Base-by-base conservation (phyloP, 257 asterid genomes). In the Anisodus acutangulus region DNA sequence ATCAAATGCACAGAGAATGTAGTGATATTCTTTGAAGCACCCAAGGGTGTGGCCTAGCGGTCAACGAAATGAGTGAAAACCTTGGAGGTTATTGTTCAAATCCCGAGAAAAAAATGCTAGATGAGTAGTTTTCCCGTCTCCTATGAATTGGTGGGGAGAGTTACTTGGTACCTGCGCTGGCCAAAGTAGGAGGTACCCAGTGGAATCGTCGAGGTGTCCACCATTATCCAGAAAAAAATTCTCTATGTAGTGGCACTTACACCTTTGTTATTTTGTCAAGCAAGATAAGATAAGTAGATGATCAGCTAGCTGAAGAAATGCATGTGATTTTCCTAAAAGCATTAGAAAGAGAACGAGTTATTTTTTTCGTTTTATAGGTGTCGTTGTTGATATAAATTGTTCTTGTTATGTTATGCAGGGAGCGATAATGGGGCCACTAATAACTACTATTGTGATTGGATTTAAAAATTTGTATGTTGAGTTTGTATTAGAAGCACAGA, bases 391-490 rank as follows among this genome's bases (percentile, higher is more conserved):
- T 80, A 11, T 37, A 59, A 57, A 31, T 4, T 15, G 66, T 0
- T 82, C 37, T 9, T 76, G 47, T 78, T 68, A 16, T 62, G 19
- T 62, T 71, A 3, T 84, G 92, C 92, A 93, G 97, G 97, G 97
- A 83, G 95, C 97, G 4, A 91, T 93, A 84, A 92, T 93, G 94
- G 97, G 97, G 74, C 97, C 97, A 4, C 78, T 93, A 88, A 90
- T 93, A 81, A 93, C 97, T 4, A 92, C 95, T 1, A 92, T 92
- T 41, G 97, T 91, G 26, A 92, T 91, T 13, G 97, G 92, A 8
- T 91, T 93, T 57, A 93, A 93, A 87, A 90, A 93, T 80, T 86
- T 93, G 87, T 93, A 93, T 51, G 92, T 90, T 17, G 97, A 92
- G 86, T 93, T 93, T 55, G 93, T 92, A 39, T 81, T 93, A 86